Conservation (phyloP, 2,329 filamentous ascomycete genomes). For the Chrysoporthe deuterocubensis region DNA sequence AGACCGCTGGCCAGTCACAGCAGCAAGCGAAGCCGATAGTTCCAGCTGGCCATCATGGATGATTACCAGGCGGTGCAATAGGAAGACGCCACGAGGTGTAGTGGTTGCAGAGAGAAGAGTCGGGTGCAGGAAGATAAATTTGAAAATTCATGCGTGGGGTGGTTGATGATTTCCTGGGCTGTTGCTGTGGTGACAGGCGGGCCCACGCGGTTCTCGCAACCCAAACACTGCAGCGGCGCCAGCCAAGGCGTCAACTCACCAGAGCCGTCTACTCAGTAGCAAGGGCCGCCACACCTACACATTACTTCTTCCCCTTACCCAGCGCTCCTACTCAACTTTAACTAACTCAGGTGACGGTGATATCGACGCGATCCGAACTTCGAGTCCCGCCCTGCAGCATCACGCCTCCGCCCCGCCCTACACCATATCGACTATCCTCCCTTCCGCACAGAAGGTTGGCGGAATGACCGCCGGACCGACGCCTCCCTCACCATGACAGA, state of each 20-base stretch:
- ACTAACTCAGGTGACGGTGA: not conserved
- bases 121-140: slow-evolving; percentile 10
- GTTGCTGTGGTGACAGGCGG: slow-evolving; percentile 19
- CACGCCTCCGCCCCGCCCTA: not conserved
- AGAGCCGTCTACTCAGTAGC: not conserved
- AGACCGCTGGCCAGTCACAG: not conserved
- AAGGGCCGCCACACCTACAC: slow-evolving; percentile 12
- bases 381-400: not conserved
- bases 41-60: not conserved
- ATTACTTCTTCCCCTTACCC: slow-evolving; percentile 6
- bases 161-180: not conserved
- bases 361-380: not conserved
- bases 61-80: not conserved
- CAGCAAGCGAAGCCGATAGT: not conserved
- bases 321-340: not conserved
- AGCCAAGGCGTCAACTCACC: not conserved
- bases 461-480: slow-evolving; percentile 21
- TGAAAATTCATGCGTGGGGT: slow-evolving; percentile 21
- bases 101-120: not conserved
- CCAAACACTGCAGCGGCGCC: slow-evolving; percentile 16
- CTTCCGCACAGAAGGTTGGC: not conserved
- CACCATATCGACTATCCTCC: not conserved
- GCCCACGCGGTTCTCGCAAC: slow-evolving; percentile 12
- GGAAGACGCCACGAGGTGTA: slow-evolving; percentile 7
- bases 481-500: slow-evolving; percentile 52